Evolutionary conservation across 164 flowering plant species (phyloP).

Genomic region (Berberis thunbergii): DNA sequence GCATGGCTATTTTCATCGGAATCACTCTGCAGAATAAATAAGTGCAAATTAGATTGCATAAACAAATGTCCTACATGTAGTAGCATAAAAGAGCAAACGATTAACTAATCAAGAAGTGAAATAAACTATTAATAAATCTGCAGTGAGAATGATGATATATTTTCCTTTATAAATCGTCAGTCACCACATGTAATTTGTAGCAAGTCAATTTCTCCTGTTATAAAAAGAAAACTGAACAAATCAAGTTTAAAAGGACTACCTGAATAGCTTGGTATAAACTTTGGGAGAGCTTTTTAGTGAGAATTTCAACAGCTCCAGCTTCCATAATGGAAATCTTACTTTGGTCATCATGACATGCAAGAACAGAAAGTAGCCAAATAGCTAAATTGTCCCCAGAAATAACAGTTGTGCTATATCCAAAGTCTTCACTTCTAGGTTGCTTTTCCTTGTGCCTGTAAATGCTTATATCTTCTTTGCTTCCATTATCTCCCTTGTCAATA

Average conservation of each 20-base stretch:
- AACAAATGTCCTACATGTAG: neutral
- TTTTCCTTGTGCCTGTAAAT: slow-evolving; percentile 46
- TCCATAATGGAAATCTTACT: slow-evolving; percentile 71
- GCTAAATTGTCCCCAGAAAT: slow-evolving; percentile 59
- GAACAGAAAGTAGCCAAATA: slow-evolving; percentile 72
- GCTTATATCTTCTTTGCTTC: slow-evolving; percentile 35
- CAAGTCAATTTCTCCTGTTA: neutral
- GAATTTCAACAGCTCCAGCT: slow-evolving; percentile 85
- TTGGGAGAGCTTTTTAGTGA: slow-evolving; percentile 66
- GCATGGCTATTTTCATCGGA: slow-evolving; percentile 48
- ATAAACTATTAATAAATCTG: too few species aligned
- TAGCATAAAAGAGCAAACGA: neutral
- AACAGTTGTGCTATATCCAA: slow-evolving; percentile 25
- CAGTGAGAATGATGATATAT: too few species aligned
- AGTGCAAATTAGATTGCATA: neutral
- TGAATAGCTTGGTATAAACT: slow-evolving; percentile 38
- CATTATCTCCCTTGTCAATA: slow-evolving; percentile 17
- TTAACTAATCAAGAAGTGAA: neutral
- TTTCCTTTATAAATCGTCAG: too few species aligned
- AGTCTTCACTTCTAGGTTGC: slow-evolving; percentile 27
- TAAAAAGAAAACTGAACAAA: neutral
- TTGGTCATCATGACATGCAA: slow-evolving; percentile 74
- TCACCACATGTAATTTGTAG: too few species aligned
- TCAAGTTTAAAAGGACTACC: slow-evolving; percentile 32
- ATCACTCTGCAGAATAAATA: slow-evolving; percentile 47